Conservation (phyloP, 768 basidiomycete genomes). For the Russula sp. region DNA sequence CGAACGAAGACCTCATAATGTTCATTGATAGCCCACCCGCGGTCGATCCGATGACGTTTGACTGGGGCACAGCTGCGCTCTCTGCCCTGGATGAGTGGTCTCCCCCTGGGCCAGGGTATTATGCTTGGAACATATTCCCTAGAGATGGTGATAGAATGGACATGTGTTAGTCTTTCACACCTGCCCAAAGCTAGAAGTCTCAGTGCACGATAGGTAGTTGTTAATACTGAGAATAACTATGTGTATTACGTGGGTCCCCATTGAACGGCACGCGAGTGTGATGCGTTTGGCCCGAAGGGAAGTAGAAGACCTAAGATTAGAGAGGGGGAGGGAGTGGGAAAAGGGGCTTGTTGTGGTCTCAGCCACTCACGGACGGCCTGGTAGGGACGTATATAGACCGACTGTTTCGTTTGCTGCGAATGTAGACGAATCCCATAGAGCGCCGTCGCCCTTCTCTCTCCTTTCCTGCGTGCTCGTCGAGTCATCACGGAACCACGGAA, state of each 20-base stretch:
- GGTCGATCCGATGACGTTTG: slow-evolving; percentile 48
- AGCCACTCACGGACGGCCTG: no score
- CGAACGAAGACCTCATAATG: slow-evolving; percentile 53
- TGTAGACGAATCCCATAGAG: no score
- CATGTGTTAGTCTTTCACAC: background rate
- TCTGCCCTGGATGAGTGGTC: slow-evolving; percentile 57
- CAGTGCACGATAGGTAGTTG: no score
- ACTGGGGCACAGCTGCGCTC: slow-evolving; percentile 73
- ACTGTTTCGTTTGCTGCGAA: no score
- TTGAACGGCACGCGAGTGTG: background rate
- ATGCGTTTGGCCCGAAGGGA: background rate
- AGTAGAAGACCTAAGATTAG: no score
- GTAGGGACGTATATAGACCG: no score
- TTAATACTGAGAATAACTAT: background rate
- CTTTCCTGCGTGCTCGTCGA: no score
- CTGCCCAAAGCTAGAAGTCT: background rate
- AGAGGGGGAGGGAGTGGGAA: no score
- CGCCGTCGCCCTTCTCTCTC: no score
- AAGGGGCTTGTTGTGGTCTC: no score
- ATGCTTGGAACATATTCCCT: background rate
- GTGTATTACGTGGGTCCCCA: background rate
- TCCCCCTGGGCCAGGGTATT: slow-evolving; percentile 5
- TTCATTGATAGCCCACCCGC: slow-evolving; percentile 71
- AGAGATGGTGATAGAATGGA: background rate
- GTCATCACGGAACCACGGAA: no score